These are phyloP conservation scores for Cornus kousa DNA, from an alignment of 148 eudicot genomes.

Conservation along the genomic window DNA sequence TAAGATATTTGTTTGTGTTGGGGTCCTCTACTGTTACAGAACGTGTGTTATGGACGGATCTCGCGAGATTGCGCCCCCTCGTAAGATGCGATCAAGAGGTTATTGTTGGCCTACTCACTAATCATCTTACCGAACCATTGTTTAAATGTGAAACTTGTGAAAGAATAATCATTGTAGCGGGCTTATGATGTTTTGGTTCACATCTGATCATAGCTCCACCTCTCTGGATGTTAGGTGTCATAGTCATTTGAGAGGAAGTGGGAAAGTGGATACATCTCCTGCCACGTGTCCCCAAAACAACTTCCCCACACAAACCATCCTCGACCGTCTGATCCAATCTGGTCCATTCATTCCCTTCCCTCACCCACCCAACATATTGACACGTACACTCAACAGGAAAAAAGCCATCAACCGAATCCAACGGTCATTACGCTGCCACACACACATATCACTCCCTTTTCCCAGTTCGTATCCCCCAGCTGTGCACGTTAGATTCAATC, in stretches of 20 bases:
- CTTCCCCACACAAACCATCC: background rate
- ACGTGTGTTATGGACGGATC: no score
- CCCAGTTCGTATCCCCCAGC: conserved; percentile 9
- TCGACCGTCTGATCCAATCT: conserved; percentile 7
- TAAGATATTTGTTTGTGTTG: no score
- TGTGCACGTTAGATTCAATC: conserved; percentile 11
- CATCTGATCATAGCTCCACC: conserved; percentile 3
- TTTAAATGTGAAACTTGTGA: no score
- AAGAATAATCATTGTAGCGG: no score
- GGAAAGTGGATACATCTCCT: background rate
- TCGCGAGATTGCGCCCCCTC: no score
- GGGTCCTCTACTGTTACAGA: no score
- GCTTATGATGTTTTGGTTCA: background rate
- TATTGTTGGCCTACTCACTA: no score
- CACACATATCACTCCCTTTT: background rate
- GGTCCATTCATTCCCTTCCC: background rate
- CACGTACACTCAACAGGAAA: conserved; percentile 5
- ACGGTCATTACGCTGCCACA: conserved; percentile 30
- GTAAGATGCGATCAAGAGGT: no score
- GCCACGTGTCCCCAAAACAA: background rate
- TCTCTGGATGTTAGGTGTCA: background rate
- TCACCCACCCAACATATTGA: background rate
- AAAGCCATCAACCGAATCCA: conserved; percentile 7
- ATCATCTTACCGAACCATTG: no score
- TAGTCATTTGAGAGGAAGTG: background rate